These are phyloP conservation scores for Pyricularia grisea DNA, from an alignment of 2,329 filamentous ascomycete species.

Conservation along the genomic window DNA sequence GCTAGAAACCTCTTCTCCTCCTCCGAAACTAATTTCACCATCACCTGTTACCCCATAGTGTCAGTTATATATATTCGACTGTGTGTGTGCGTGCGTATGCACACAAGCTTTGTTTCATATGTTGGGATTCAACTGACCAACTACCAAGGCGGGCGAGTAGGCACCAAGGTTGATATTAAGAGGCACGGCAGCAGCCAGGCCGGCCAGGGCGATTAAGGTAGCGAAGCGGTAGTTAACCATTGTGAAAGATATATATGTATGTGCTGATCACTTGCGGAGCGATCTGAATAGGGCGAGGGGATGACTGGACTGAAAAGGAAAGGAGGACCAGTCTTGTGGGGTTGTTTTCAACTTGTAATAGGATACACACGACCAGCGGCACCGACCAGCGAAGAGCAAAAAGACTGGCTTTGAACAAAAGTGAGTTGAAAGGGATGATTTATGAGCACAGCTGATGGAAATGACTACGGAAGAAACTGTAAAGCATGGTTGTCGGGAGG, in stretches of 20 bases:
- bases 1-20: constrained; percentile 32
- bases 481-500: background rate
- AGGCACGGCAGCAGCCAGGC: constrained; percentile 7
- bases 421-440: background rate
- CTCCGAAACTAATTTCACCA: constrained; percentile 38
- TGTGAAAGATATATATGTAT: background rate
- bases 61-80: constrained; percentile 5
- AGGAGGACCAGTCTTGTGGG: background rate
- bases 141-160: constrained; percentile 32
- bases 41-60: constrained; percentile 18
- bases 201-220: constrained; percentile 9
- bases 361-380: constrained; percentile 1
- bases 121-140: constrained; percentile 13
- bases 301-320: background rate
- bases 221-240: constrained; percentile 12
- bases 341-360: background rate
- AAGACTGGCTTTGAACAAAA: background rate
- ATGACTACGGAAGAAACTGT: background rate
- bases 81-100: background rate
- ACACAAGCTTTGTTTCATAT: background rate
- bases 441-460: constrained; percentile 3
- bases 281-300: background rate
- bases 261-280: background rate
- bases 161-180: constrained; percentile 31
- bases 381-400: background rate